Evolutionary conservation across 1,284 basidiomycete species (phyloP).

Genomic region (Trichosporon sp.): DNA sequence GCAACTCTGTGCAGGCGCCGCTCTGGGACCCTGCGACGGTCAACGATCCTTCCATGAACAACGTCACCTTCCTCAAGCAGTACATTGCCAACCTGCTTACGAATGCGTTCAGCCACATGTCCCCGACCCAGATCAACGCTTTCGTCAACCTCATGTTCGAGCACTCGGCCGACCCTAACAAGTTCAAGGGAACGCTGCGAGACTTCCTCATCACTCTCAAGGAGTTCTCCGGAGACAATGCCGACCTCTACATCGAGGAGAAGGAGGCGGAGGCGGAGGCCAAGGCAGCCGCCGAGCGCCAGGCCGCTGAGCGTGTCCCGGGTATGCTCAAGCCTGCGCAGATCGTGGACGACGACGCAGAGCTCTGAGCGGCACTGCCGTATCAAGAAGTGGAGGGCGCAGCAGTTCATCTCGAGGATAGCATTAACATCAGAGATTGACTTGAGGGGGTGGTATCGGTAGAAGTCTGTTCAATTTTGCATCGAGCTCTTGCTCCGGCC

Average conservation of each 20-base stretch:
- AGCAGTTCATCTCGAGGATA: neutral
- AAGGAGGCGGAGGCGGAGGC: slow-evolving; percentile 76
- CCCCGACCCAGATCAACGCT: slow-evolving; percentile 67
- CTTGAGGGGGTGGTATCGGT: too few species aligned
- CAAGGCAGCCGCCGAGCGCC: slow-evolving; percentile 70
- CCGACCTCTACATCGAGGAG: slow-evolving; percentile 87
- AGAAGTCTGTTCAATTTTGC: slow-evolving; percentile 3
- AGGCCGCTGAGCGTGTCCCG: slow-evolving; percentile 89
- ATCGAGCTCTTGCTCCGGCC: neutral
- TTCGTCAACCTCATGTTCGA: slow-evolving; percentile 81
- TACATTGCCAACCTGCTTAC: slow-evolving; percentile 82
- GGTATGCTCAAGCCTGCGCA: slow-evolving; percentile 97
- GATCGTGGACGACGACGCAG: slow-evolving; percentile 65
- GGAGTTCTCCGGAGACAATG: slow-evolving; percentile 77
- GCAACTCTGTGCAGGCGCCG: slow-evolving; percentile 71
- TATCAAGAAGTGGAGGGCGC: neutral
- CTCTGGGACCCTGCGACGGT: slow-evolving; percentile 76
- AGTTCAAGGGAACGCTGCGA: slow-evolving; percentile 91
- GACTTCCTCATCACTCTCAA: slow-evolving; percentile 75
- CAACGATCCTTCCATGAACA: slow-evolving; percentile 69
- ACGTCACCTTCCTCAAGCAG: slow-evolving; percentile 76
- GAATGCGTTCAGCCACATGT: slow-evolving; percentile 84
- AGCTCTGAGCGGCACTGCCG: slow-evolving; percentile 28
- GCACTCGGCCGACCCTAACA: slow-evolving; percentile 78
- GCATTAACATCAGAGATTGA: neutral